Conservation (phyloP, 805 yeast genomes). For the Pichia thaimueangensis region DNA sequence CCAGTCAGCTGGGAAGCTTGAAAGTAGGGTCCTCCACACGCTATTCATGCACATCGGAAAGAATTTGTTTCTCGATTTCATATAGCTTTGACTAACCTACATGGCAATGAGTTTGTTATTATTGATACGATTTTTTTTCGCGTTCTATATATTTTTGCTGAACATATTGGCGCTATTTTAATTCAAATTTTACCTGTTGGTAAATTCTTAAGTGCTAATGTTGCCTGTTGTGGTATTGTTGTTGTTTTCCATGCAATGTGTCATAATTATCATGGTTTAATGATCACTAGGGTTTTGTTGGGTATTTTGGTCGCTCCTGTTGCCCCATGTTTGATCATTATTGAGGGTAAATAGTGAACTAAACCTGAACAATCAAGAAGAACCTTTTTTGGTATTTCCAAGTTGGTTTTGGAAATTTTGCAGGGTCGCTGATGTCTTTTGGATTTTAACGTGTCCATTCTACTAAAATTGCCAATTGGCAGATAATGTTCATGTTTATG, state of each 20-base stretch:
- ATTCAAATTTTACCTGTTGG: slow-evolving; percentile 34
- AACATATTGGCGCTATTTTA: slow-evolving; percentile 35
- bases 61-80: too few species aligned
- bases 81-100: too few species aligned
- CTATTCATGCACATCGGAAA: too few species aligned
- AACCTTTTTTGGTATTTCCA: slow-evolving; percentile 20
- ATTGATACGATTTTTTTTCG: slow-evolving; percentile 38
- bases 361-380: slow-evolving; percentile 23
- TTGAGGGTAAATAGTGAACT: slow-evolving; percentile 21
- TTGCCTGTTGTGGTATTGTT: slow-evolving; percentile 31
- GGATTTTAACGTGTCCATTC: slow-evolving; percentile 23
- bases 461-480: slow-evolving; percentile 21
- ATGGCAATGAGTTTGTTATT: slow-evolving; percentile 15
- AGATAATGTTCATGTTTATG: slow-evolving; percentile 25
- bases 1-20: too few species aligned
- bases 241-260: slow-evolving; percentile 38
- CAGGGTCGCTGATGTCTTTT: slow-evolving; percentile 24
- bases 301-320: slow-evolving; percentile 33
- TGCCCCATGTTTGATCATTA: slow-evolving; percentile 12
- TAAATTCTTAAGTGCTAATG: slow-evolving; percentile 26
- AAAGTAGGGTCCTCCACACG: too few species aligned
- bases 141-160: slow-evolving; percentile 41
- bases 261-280: slow-evolving; percentile 37
- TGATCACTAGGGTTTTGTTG: slow-evolving; percentile 37
- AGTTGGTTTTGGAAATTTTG: slow-evolving; percentile 19